A percentile compares a stretch with the other conserved stretches of the same genome.
These are phyloP conservation scores for Neurospora sp. DNA, from an alignment of 495 filamentous ascomycete species.

Conservation along the genomic window DNA sequence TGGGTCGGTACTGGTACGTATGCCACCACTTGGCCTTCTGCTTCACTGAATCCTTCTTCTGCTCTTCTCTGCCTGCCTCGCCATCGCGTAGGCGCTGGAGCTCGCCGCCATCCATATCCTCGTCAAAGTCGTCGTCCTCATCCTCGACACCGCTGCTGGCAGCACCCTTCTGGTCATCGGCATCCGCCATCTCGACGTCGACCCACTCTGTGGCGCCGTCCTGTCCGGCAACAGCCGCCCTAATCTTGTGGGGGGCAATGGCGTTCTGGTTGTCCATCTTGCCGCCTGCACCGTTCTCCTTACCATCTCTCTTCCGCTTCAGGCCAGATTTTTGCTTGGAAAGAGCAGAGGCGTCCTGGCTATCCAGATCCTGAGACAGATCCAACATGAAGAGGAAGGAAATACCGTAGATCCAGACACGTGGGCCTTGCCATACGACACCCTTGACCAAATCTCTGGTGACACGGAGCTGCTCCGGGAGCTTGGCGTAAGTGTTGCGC, in stretches of 20 bases:
- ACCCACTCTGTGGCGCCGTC: constrained; percentile 29
- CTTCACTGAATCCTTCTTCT: constrained; percentile 11
- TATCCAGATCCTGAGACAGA: constrained; percentile 57
- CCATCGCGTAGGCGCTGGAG: constrained; percentile 26
- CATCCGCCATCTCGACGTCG: constrained; percentile 28
- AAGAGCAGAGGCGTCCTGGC: constrained; percentile 7
- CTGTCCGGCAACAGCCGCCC: constrained; percentile 28
- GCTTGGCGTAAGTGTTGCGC: constrained; percentile 61
- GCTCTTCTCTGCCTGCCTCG: constrained; percentile 11
- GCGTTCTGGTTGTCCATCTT: constrained; percentile 46
- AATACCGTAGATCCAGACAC: constrained; percentile 78
- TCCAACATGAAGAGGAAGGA: constrained; percentile 93
- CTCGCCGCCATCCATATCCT: constrained; percentile 27
- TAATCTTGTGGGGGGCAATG: constrained; percentile 24
- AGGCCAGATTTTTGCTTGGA: constrained; percentile 16
- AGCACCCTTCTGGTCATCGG: constrained; percentile 31
- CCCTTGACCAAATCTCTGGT: constrained; percentile 72
- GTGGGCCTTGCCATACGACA: constrained; percentile 68
- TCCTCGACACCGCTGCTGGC: constrained; percentile 25
- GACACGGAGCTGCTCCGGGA: constrained; percentile 61
- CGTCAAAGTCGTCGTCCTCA: constrained; percentile 33
- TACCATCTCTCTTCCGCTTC: constrained; percentile 45
- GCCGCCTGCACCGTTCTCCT: constrained; percentile 45
- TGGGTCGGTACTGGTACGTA: constrained; percentile 83
- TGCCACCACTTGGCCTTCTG: constrained; percentile 52